phyloP scores from a whole-genome alignment of 2,329 filamentous ascomycete genomes.

The Fusarium sp. region DNA sequence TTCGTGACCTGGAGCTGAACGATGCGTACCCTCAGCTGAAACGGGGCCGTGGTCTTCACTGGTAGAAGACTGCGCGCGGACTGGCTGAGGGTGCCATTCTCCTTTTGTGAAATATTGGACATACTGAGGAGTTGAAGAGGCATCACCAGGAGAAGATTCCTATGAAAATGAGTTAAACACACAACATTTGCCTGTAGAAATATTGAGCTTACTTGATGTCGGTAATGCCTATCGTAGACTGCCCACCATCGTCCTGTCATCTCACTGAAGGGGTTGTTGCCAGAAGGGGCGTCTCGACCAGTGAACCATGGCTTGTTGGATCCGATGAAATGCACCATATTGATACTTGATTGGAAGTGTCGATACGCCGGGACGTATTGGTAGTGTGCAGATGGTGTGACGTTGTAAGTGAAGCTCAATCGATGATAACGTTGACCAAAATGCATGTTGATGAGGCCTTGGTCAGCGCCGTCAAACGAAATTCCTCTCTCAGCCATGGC shows the following conservation, averaged over 20 bases:
- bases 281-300: slow-evolving; percentile 64
- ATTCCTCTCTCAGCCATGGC: slow-evolving; percentile 86
- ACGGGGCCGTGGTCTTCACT: slow-evolving; percentile 38
- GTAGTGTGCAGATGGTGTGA: slow-evolving; percentile 95
- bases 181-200: background rate
- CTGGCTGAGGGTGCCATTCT: slow-evolving; percentile 53
- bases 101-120: slow-evolving; percentile 65
- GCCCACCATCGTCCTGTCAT: slow-evolving; percentile 93
- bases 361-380: slow-evolving; percentile 96
- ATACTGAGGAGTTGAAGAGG: slow-evolving; percentile 46
- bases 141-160: slow-evolving; percentile 27
- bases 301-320: slow-evolving; percentile 87
- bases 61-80: slow-evolving; percentile 30
- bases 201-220: slow-evolving; percentile 55
- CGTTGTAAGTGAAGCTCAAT: slow-evolving; percentile 95
- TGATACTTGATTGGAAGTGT: slow-evolving; percentile 91
- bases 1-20: slow-evolving; percentile 28
- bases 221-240: slow-evolving; percentile 89
- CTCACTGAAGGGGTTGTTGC: slow-evolving; percentile 77
- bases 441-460: slow-evolving; percentile 94
- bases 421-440: slow-evolving; percentile 86
- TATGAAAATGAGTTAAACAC: slow-evolving; percentile 18
- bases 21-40: slow-evolving; percentile 10
- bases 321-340: slow-evolving; percentile 94
- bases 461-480: slow-evolving; percentile 97